Evolutionary conservation across 2,329 filamentous ascomycete species (phyloP), one percentile per base, ranked within the genome.

Genomic region (Exophiala sp.): DNA sequence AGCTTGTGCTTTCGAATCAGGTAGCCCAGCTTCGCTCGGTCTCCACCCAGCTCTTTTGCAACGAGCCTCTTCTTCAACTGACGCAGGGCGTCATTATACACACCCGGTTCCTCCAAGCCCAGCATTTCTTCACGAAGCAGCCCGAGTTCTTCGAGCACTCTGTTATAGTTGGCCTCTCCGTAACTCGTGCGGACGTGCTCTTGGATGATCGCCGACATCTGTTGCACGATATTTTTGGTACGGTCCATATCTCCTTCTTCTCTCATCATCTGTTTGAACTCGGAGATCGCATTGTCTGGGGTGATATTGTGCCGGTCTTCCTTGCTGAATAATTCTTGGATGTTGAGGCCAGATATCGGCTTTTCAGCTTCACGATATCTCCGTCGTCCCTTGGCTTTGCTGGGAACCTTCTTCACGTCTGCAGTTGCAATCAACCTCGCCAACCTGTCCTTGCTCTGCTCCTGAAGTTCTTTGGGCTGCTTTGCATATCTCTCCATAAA

Each of bases 321-420:
- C 54, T 77, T 73, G 42, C 81, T 80, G n/a, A 97, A 83, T 2
- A 97, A 81, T 3, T 84, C 84, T 55, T 91, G 87, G 36, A 97
- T 81, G 64, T 97, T 88, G 38, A 99, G 84, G 16, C 91, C 91
- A 0, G 92, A 97, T 7, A 96, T 81, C 0, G 94, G 94, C 64
- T 92, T 92, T 54, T 87, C 80, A 1, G 80, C 72, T 29, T 95
- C 85, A 61, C 83, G 82, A 41, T 79, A 78, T 35, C 78, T 76
- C 65, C 86, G 87, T 57, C 84, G 86, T 34, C 88, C 86, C 69
- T 89, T 90, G 38, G 80, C 80, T 69, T 91, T 94, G 0, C 87
- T 85, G 6, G 89, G 88, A 0, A 96, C 90, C 76, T 90, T 90
- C 75, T 96, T 96, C 56, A 99, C 84, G 57, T 90, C 84, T 16